These are phyloP conservation scores for Psidium friedrichsthalianum DNA, from an alignment of 345 rosid genomes.

Conservation along the genomic window DNA sequence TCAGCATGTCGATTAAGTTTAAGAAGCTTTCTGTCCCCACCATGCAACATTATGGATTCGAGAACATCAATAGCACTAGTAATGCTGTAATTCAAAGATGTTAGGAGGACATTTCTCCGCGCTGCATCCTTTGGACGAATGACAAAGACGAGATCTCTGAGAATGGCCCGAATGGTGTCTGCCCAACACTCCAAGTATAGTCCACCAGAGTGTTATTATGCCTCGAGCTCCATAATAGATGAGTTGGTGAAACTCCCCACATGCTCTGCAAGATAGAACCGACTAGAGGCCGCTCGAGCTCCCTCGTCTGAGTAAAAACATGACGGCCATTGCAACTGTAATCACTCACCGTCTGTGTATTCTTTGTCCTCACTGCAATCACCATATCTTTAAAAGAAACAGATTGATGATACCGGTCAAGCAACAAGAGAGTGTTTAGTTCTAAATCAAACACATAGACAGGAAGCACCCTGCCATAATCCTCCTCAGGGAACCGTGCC, in stretches of 20 bases:
- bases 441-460: constrained; percentile 97
- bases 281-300: constrained; percentile 73
- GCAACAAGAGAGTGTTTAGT: constrained; percentile 41
- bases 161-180: constrained; percentile 97
- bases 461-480: constrained; percentile 64
- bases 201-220: constrained; percentile 79
- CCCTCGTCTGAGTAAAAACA: constrained; percentile 73
- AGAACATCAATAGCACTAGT: constrained; percentile 70
- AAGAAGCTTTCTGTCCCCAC: constrained; percentile 69
- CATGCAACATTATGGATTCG: constrained; percentile 61
- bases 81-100: constrained; percentile 69
- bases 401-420: constrained; percentile 85
- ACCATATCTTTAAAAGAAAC: constrained; percentile 92
- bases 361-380: constrained; percentile 84
- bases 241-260: constrained; percentile 99
- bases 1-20: constrained; percentile 51
- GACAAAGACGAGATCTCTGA: constrained; percentile 68
- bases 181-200: constrained; percentile 96
- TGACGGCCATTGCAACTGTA: constrained; percentile 90
- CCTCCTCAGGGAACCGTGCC: constrained; percentile 69
- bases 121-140: constrained; percentile 94
- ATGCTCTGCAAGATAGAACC: constrained; percentile 94
- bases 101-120: constrained; percentile 66
- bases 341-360: constrained; percentile 82
- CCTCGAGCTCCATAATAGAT: constrained; percentile 73